Evolutionary conservation across 345 rosid genomes (phyloP), one percentile per base, ranked within the genome.

Genomic region (Lepidium africanum): DNA sequence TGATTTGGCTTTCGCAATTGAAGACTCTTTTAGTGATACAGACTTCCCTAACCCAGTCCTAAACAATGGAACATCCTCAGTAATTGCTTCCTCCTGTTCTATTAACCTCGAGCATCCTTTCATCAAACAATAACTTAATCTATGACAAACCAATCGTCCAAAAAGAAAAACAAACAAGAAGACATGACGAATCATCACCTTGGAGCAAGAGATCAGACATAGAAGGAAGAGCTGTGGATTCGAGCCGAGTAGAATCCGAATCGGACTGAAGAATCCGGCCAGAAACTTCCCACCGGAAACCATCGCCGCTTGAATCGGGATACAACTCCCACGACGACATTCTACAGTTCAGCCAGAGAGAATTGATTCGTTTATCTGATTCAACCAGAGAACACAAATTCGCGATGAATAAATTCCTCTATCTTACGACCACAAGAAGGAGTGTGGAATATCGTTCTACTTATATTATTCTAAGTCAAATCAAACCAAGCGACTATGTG

Each of bases 281-380:
- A 57, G 87, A 67, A 1, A 30, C 42, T 69, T 89, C 85, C 99
- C 97, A 91, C 39, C 79, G 87, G 70, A 80, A 79, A 48, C 70
- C 59, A 27, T 73, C 78, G 40, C 81, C 84, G 69, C 79, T 81
- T 58, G 81, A 63, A 71, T 81, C 85, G 71, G 90, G 51, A 73
- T 75, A 74, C 2, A 87, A 69, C 60, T 81, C 76, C 96, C 96
- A 89, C 75, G 91, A 73, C 35, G 96, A 86, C 98, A 93, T 68
- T 66, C 17, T 70, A 70, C 70, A 58, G 48, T 63, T 58, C 33
- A 27, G 27, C 16, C 10, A 21, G 23, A 21, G 47, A 38, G 53
- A 40, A 10, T 46, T 27, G 56, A 33, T 25, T 48, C 21, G 49
- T 35, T 10, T 35, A 47, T 48, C 43, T 30, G 35, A 51, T 41